Conservation (phyloP, 148 eudicot genomes). For the Pharnaceum exiguum region DNA sequence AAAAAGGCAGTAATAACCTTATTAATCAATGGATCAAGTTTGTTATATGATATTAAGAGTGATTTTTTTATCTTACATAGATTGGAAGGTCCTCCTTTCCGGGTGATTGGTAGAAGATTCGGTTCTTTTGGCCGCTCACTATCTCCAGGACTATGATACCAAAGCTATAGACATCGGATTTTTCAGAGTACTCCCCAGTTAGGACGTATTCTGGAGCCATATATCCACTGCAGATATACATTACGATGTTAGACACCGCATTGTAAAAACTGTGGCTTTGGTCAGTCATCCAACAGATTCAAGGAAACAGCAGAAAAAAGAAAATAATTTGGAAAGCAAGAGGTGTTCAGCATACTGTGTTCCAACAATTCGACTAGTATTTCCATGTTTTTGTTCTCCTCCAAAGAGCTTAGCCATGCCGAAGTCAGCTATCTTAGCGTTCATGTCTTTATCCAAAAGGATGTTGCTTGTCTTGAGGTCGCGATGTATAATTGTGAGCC, state of each 20-base stretch:
- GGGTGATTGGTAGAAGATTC: background rate
- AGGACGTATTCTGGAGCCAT: constrained; percentile 24
- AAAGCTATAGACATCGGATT: constrained; percentile 47
- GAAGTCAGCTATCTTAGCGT: constrained; percentile 67
- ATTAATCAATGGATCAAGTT: no score
- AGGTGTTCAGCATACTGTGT: constrained; percentile 6
- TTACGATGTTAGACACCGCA: background rate
- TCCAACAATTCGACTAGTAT: constrained; percentile 40
- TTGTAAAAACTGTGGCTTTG: background rate
- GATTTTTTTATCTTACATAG: background rate
- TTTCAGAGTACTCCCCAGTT: constrained; percentile 33
- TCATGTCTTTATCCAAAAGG: constrained; percentile 47
- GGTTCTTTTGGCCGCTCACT: constrained; percentile 17
- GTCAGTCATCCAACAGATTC: background rate
- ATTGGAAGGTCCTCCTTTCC: background rate
- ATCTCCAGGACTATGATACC: constrained; percentile 27
- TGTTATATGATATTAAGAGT: background rate
- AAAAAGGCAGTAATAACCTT: background rate
- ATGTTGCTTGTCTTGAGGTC: constrained; percentile 70
- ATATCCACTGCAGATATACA: constrained; percentile 18
- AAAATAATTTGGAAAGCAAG: background rate
- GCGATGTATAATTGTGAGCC: constrained; percentile 22
- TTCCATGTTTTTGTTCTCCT: constrained; percentile 40
- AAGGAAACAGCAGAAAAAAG: background rate
- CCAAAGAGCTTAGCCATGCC: constrained; percentile 60